A percentile compares a stretch with the other conserved stretches of the same genome.
Evolutionary conservation across 331 rosid species (phyloP).

Genomic region (Dryas integrifolia): DNA sequence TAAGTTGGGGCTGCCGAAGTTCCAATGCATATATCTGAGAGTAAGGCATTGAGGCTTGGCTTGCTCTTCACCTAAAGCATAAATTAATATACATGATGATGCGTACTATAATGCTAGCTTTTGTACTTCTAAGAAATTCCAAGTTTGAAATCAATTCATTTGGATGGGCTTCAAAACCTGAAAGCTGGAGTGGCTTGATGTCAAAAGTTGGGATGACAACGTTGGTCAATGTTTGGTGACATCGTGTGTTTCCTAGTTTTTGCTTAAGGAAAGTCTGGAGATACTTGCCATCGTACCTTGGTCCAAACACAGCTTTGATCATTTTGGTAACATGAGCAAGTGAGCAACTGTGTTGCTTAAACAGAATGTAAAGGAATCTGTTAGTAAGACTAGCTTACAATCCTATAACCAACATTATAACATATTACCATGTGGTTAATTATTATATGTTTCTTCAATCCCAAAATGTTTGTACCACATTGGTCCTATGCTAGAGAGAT

Average conservation of each 20-base stretch:
- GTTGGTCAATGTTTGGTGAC: conserved; percentile 34
- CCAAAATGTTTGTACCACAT: no score
- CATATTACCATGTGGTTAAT: no score
- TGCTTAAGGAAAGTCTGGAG: neutral
- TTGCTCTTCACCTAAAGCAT: conserved; percentile 13
- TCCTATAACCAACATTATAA: no score
- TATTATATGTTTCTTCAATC: no score
- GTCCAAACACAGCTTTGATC: neutral
- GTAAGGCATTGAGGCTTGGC: conserved; percentile 17
- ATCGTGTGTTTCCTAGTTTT: neutral
- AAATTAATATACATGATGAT: no score
- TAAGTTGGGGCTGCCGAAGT: conserved; percentile 37
- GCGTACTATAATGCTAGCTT: no score
- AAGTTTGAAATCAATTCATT: no score
- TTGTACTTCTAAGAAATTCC: no score
- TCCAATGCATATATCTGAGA: conserved; percentile 32
- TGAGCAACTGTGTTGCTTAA: neutral
- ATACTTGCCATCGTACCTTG: neutral
- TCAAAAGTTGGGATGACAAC: conserved; percentile 53
- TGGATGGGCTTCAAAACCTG: neutral
- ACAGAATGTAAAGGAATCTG: neutral
- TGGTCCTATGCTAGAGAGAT: no score
- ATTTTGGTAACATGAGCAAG: neutral
- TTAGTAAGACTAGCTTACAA: no score
- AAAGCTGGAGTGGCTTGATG: conserved; percentile 41